Base-by-base conservation (phyloP, 2,329 filamentous ascomycete species). In the Exophiala sideris region DNA sequence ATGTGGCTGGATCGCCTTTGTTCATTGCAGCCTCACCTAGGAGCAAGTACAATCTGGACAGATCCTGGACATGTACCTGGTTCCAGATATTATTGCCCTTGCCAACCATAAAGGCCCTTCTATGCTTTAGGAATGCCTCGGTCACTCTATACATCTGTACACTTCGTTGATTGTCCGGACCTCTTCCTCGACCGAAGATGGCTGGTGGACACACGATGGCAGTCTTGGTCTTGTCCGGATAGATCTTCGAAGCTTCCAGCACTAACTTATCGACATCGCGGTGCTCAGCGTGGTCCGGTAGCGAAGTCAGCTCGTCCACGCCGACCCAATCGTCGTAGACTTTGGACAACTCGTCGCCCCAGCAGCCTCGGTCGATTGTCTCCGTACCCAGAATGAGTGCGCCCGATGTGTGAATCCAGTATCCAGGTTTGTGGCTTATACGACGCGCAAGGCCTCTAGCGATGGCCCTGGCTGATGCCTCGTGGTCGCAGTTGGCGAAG, bases 191-290 rank as follows among this genome's bases (percentile, higher is more conserved):
- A 2, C 80, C 84, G 58, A 85, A 88, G 60, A 88, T 87, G 1
- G 78, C 81, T 0, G 84, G 82, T 7, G 85, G 84, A 58, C 81
- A 86, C 1, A 88, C 75, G 18, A 88, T 79, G 10, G 78, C 83
- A 0, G 81, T 82, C 65, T 81, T 82, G 5, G 85, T 73, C 6
- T 74, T 71, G 1, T 71, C 69, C 2, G 68, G 67, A 7, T 12
- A 9, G 3, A 4, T 9, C n/a, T 9, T 14, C 3, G 71, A 74
- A 0, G 78, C 74, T 0, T 67, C 72, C 0, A 86, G 71, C n/a
- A 90, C 79, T 20, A 88, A 76, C 65, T 83, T 81, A 68, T 92
- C 88, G 3, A 89, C 80, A 63, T 84, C 75, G 10, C 85, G 81
- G 70, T 91, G 87, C 20, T 76, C 65, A 79, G 73, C 70, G 45